Evolutionary conservation across 2,329 filamentous ascomycete species (phyloP), one percentile per base, ranked within the genome.

Genomic region (Fusarium vanettenii): DNA sequence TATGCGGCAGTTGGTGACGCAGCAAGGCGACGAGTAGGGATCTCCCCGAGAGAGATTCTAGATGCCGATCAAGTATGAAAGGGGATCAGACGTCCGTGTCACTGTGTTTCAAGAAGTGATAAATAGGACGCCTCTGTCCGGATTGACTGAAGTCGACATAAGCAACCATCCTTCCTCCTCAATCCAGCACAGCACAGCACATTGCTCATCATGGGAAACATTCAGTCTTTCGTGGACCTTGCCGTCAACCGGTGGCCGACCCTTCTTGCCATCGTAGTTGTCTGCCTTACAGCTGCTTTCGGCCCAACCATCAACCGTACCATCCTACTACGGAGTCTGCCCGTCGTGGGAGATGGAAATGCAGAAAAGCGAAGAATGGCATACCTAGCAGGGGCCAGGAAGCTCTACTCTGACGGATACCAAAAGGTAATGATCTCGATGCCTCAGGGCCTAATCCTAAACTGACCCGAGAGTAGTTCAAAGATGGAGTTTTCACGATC

Each of bases 281-380:
- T 64, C 1, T 67, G 37, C 1, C 9, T 67, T 8, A 5, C 56
- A 11, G 50, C 59, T 6, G 20, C 41, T 18, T 1, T 75, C 2
- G 29, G 16, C 0, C 60, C 72, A 0, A 52, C 20, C 0, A 6
- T 55, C 1, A 13, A 50, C 0, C 39, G n/a, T 2, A 0, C 29
- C 0, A 1, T 64, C 0, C 67, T 64, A 22, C 45, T 76, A 8
- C 73, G 62, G 73, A 50, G 5, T 5, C 66, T 76, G 0, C 73
- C 72, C 0, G 39, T 67, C 5, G 11, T 76, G 7, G 70, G 73
- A 6, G 55, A 65, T 6, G 70, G 70, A 6, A 67, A 22, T 18
- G 39, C 60, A 0, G 73, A 76, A 11, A 76, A 71, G 45, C 55
- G 72, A 2, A 71, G 73, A 50, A 35, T 65, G 11, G 73, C 72